Evolutionary conservation across 1,284 basidiomycete genomes (phyloP), one percentile per base, ranked within the genome.

Genomic region (Violaceomyces palustris): DNA sequence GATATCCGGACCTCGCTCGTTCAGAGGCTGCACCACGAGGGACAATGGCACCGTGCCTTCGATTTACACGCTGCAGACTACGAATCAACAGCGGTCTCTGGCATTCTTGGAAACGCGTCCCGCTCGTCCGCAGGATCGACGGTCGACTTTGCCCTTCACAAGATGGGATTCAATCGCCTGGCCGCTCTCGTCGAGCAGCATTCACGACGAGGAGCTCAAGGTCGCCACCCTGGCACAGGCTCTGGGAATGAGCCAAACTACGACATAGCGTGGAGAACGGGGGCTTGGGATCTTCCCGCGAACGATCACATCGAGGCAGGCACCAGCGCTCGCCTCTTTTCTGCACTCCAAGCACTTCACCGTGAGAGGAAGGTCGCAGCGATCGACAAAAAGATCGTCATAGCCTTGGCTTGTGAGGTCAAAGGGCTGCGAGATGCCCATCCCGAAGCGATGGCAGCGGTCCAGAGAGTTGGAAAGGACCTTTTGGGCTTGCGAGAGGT

Each of bases 11-110:
- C 82, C 31, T 85, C 90, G 45, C 79, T 97, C 26, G 78, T 91
- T 32, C 85, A 83, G 51, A 82, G 88, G 3, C 84, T 93, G 47
- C 86, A 89, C 60, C 93, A 98, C 62, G 94, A 98, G 72, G 81
- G 83, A 10, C 84, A 91, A 65, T 94, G 91, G 85, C 83, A 86
- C 28, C 86, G 86, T 62, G 89, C 91, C 0, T 88, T 98, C 61
- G 82, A 82, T 29, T 87, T 90, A 61, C 87, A 94, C 59, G 88
- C 89, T 10, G 89, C 93, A 5, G 79, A 80, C 10, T 77, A 86
- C 35, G 88, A 94, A 35, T 46, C 51, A 8, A 39, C 45, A n/a
- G n/a, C n/a, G n/a, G n/a, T n/a, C n/a, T n/a, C n/a, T n/a, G n/a
- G n/a, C n/a, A n/a, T n/a, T n/a, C n/a, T n/a, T n/a, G n/a, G n/a